A percentile compares a stretch with the other conserved stretches of the same genome.
Conservation (phyloP, 2,329 filamentous ascomycete species). For the Phyllachora maydis region DNA sequence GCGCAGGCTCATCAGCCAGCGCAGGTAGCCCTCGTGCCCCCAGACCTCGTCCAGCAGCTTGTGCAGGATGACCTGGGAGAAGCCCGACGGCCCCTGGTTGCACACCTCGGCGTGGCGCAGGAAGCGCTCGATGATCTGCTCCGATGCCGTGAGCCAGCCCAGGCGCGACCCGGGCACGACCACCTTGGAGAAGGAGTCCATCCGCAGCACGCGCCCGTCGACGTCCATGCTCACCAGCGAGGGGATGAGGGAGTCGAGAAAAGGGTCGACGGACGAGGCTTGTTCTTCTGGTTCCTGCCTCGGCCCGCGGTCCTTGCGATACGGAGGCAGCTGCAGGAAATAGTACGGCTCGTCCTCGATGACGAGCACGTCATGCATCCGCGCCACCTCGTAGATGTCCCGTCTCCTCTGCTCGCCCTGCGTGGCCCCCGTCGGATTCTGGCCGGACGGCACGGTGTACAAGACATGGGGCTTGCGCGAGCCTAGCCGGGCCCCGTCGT, state of each 20-base stretch:
- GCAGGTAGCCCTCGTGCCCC: slow-evolving; percentile 78
- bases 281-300: slow-evolving; percentile 27
- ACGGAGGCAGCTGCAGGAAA: slow-evolving; percentile 74
- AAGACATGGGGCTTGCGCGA: slow-evolving; percentile 30
- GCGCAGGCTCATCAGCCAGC: slow-evolving; percentile 72
- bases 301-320: slow-evolving; percentile 36
- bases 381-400: slow-evolving; percentile 57
- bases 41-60: slow-evolving; percentile 85
- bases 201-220: slow-evolving; percentile 72
- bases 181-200: slow-evolving; percentile 91
- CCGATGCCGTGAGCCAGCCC: slow-evolving; percentile 79
- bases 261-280: slow-evolving; percentile 45
- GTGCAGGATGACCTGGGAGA: slow-evolving; percentile 67
- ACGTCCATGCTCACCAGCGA: slow-evolving; percentile 62
- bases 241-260: slow-evolving; percentile 53
- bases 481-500: slow-evolving; percentile 13
- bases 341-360: slow-evolving; percentile 92
- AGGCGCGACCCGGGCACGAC: slow-evolving; percentile 62
- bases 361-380: slow-evolving; percentile 72
- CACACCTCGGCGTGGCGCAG: slow-evolving; percentile 64
- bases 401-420: slow-evolving; percentile 45
- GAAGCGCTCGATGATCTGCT: slow-evolving; percentile 69
- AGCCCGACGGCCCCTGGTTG: slow-evolving; percentile 68
- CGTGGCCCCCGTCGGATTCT: slow-evolving; percentile 82
- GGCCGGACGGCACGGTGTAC: slow-evolving; percentile 51